Evolutionary conservation across 305 asterid genomes (phyloP).

Genomic region (Fraxinus platypoda): DNA sequence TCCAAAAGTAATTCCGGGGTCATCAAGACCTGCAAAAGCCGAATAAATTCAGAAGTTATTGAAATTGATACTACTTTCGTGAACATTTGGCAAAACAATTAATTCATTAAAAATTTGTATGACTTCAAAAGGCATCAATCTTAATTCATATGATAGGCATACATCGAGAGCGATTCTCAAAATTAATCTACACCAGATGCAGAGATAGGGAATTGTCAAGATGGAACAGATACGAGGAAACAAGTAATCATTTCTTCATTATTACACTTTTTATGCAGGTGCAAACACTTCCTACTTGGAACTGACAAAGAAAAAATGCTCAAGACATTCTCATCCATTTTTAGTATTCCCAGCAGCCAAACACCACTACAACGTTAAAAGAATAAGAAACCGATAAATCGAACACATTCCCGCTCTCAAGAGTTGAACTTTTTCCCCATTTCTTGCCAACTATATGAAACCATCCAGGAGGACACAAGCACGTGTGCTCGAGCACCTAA

Average conservation of each 20-base stretch:
- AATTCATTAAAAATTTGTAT: neutral
- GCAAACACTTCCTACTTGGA: neutral
- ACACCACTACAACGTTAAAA: neutral
- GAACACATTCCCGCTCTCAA: neutral
- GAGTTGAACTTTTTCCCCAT: neutral
- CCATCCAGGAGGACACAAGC: slow-evolving; percentile 1
- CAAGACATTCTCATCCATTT: neutral
- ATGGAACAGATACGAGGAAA: neutral
- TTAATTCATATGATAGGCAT: neutral
- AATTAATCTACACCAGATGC: neutral
- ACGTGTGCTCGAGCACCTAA: neutral
- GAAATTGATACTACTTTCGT: neutral
- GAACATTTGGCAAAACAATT: neutral
- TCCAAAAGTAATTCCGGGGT: slow-evolving; percentile 65
- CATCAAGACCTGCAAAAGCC: slow-evolving; percentile 67
- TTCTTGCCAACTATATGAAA: neutral
- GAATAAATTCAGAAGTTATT: slow-evolving; percentile 25
- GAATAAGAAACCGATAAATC: neutral
- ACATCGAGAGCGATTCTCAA: neutral
- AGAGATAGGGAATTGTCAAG: neutral
- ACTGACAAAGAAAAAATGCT: neutral
- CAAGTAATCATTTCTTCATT: neutral
- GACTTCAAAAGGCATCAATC: neutral
- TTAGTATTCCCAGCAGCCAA: neutral
- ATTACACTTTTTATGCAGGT: neutral